Percentiles rank a stretch among this genome's conserved stretches.
Evolutionary conservation across 352 stramenopile genomes (phyloP).

Genomic region (Pythium chondricola): DNA sequence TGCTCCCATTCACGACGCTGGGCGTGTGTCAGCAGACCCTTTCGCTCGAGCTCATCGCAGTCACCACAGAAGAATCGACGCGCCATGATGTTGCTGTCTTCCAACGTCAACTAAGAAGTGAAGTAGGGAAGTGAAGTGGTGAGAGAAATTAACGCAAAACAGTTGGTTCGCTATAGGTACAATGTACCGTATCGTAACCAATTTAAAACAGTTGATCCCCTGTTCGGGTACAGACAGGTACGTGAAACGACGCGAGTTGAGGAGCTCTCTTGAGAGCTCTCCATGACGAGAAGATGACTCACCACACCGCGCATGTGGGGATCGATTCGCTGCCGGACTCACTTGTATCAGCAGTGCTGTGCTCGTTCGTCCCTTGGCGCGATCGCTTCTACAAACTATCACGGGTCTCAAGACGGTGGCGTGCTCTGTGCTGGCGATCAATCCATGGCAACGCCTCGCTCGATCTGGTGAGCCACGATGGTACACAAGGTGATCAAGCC

Average conservation of each 20-base stretch:
- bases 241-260: not conserved
- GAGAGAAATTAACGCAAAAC: too few relatives aligned
- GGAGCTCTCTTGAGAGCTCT: not conserved
- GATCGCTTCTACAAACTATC: constrained; percentile 50
- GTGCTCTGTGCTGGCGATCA: constrained; percentile 44
- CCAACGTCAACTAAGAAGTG: constrained; percentile 1
- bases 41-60: constrained; percentile 10
- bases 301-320: not conserved
- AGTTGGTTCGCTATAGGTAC: too few relatives aligned
- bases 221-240: not conserved
- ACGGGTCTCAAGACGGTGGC: constrained; percentile 52
- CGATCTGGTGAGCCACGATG: constrained; percentile 63
- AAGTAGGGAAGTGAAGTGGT: too few relatives aligned
- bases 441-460: constrained; percentile 39
- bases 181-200: too few relatives aligned
- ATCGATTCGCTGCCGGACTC: constrained; percentile 29
- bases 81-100: not conserved
- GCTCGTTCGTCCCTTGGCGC: constrained; percentile 45
- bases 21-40: constrained; percentile 17
- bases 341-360: constrained; percentile 38
- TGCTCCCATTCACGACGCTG: constrained; percentile 29
- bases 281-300: not conserved
- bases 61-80: constrained; percentile 8
- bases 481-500: too few relatives aligned
- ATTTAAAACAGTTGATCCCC: not conserved